phyloP scores from a whole-genome alignment of 1,284 basidiomycete genomes.

The Austropuccinia psidii region DNA sequence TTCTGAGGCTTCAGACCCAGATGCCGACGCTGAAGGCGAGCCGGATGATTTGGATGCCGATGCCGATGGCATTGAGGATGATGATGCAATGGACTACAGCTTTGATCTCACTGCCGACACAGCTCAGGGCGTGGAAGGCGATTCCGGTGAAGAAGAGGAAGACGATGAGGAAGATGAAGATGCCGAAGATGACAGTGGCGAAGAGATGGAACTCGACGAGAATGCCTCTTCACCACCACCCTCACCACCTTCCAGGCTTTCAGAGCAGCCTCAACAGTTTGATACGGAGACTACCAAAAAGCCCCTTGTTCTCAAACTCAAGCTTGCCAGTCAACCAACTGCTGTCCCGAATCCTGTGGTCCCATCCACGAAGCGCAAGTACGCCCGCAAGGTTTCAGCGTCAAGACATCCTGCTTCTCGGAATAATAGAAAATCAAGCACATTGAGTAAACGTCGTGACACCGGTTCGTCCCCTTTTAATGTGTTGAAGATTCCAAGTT shows the following conservation, averaged over 20 bases:
- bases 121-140: neutral
- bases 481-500: neutral
- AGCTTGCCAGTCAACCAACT: slow-evolving; percentile 25
- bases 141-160: slow-evolving; percentile 19
- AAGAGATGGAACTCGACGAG: slow-evolving; percentile 33
- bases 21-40: slow-evolving; percentile 32
- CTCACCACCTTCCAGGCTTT: slow-evolving; percentile 20
- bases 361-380: slow-evolving; percentile 14
- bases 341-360: no score
- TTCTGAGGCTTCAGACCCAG: slow-evolving; percentile 19
- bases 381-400: slow-evolving; percentile 14
- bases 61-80: slow-evolving; percentile 29
- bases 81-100: slow-evolving; percentile 19
- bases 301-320: slow-evolving; percentile 33
- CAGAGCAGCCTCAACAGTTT: neutral
- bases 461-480: neutral
- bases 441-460: neutral
- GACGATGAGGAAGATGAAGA: slow-evolving; percentile 8
- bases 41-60: slow-evolving; percentile 29
- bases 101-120: neutral
- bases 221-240: slow-evolving; percentile 13
- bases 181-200: slow-evolving; percentile 17
- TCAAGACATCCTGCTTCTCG: neutral
- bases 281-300: slow-evolving; percentile 15
- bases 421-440: slow-evolving; percentile 10